A percentile compares a stretch with the other conserved stretches of the same genome.
Evolutionary conservation across 2,329 filamentous ascomycete genomes (phyloP).

Genomic region (Cyanodermella asteris): DNA sequence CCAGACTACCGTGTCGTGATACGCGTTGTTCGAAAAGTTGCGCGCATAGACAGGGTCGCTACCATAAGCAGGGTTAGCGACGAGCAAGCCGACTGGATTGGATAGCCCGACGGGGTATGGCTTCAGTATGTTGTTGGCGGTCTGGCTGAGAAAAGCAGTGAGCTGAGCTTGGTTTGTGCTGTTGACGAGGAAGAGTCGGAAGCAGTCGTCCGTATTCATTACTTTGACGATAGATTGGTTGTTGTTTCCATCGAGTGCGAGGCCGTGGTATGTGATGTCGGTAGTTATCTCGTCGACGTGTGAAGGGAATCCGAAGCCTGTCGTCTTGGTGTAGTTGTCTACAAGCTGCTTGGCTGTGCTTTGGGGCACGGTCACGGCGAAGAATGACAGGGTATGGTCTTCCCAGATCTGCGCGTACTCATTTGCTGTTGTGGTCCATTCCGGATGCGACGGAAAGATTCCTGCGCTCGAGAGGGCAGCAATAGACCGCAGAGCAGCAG

Average conservation of each 20-base stretch:
- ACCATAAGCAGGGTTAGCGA: slow-evolving; percentile 39
- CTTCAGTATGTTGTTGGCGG: slow-evolving; percentile 32
- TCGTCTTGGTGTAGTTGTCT: slow-evolving; percentile 23
- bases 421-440: slow-evolving; percentile 25
- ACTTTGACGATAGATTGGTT: slow-evolving; percentile 29
- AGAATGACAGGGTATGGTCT: slow-evolving; percentile 35
- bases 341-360: slow-evolving; percentile 25
- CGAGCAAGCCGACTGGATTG: slow-evolving; percentile 32
- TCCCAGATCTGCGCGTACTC: slow-evolving; percentile 39
- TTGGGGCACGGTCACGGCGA: slow-evolving; percentile 25
- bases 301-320: slow-evolving; percentile 23
- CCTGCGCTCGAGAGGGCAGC: slow-evolving; percentile 26
- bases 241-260: slow-evolving; percentile 32
- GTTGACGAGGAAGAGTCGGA: slow-evolving; percentile 40
- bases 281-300: slow-evolving; percentile 20
- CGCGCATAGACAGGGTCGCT: slow-evolving; percentile 23
- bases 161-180: slow-evolving; percentile 35
- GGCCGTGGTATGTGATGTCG: slow-evolving; percentile 30
- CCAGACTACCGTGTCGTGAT: slow-evolving; percentile 45
- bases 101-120: slow-evolving; percentile 38
- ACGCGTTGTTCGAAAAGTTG: slow-evolving; percentile 35
- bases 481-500: slow-evolving; percentile 38
- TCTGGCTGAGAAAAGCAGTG: slow-evolving; percentile 32
- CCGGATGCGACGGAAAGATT: slow-evolving; percentile 27
- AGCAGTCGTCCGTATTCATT: slow-evolving; percentile 43